Percentiles rank a stretch among this genome's conserved stretches.
Evolutionary conservation across 1,284 basidiomycete genomes (phyloP).

Genomic region (Coriolopsis trogii): DNA sequence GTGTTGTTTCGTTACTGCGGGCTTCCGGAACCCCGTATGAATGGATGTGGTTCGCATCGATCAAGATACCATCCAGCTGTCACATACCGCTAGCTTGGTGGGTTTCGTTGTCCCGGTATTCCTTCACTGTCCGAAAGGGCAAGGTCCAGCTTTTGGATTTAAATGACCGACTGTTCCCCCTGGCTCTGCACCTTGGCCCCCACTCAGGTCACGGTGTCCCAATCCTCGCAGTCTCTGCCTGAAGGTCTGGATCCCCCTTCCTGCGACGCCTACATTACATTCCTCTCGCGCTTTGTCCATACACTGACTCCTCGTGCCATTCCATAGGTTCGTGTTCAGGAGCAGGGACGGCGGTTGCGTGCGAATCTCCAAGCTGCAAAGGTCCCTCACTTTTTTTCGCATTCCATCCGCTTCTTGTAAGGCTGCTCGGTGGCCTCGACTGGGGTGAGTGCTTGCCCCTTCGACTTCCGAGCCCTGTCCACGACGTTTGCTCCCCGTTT

Average conservation of each 20-base stretch:
- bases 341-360: constrained; percentile 11
- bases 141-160: too few relatives aligned
- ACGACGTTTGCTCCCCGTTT: too few relatives aligned
- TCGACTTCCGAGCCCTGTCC: too few relatives aligned
- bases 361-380: constrained; percentile 26
- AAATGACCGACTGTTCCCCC: too few relatives aligned
- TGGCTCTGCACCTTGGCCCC: constrained; percentile 2
- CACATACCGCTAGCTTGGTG: too few relatives aligned
- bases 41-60: constrained; percentile 13
- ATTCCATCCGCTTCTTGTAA: constrained; percentile 47
- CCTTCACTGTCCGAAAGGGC: too few relatives aligned
- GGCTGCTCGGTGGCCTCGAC: constrained; percentile 42
- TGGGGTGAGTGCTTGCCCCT: constrained; percentile 35
- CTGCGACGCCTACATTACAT: too few relatives aligned
- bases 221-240: not conserved
- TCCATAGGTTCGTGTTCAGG: too few relatives aligned
- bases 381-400: constrained; percentile 36
- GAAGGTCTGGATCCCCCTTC: not conserved
- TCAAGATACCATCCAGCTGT: constrained; percentile 12
- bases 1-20: constrained; percentile 11
- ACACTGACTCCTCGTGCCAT: too few relatives aligned
- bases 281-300: not conserved
- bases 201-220: not conserved
- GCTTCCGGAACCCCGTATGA: constrained; percentile 13
- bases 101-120: too few relatives aligned